A percentile compares a stretch with the other conserved stretches of the same genome.
Evolutionary conservation across 768 basidiomycete genomes (phyloP).

Genomic region (Favolaschia claudopus): DNA sequence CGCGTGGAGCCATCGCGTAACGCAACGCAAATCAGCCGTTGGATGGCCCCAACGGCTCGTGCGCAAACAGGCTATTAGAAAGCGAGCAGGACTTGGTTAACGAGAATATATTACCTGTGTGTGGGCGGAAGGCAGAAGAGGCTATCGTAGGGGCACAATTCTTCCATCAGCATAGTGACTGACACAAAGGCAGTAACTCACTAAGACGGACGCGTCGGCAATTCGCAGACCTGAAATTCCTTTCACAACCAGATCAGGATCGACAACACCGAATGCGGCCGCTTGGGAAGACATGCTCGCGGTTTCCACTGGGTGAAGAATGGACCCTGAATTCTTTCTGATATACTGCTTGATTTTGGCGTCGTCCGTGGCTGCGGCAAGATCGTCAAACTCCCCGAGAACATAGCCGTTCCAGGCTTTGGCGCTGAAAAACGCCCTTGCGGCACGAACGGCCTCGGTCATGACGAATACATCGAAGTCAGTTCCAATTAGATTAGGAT

Average conservation of each 20-base stretch:
- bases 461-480: constrained; percentile 32
- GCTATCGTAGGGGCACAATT: too few relatives aligned
- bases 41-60: too few relatives aligned
- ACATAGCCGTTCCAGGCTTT: constrained; percentile 33
- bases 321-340: constrained; percentile 26
- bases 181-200: neutral
- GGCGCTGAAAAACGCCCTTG: constrained; percentile 24
- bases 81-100: too few relatives aligned
- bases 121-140: too few relatives aligned
- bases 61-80: too few relatives aligned
- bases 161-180: too few relatives aligned
- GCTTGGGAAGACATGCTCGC: constrained; percentile 40
- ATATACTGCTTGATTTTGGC: constrained; percentile 27
- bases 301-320: constrained; percentile 43
- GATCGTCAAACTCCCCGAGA: constrained; percentile 19
- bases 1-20: too few relatives aligned
- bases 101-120: too few relatives aligned
- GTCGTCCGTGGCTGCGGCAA: constrained; percentile 26
- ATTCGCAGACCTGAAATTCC: constrained; percentile 44
- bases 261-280: constrained; percentile 43
- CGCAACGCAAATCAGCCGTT: too few relatives aligned
- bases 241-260: constrained; percentile 46
- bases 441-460: constrained; percentile 27
- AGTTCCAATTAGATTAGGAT: constrained; percentile 48
- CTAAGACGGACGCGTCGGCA: constrained; percentile 46